These are phyloP conservation scores for Phytophthora uliginosa DNA, from an alignment of 352 stramenopile genomes.

Conservation along the genomic window DNA sequence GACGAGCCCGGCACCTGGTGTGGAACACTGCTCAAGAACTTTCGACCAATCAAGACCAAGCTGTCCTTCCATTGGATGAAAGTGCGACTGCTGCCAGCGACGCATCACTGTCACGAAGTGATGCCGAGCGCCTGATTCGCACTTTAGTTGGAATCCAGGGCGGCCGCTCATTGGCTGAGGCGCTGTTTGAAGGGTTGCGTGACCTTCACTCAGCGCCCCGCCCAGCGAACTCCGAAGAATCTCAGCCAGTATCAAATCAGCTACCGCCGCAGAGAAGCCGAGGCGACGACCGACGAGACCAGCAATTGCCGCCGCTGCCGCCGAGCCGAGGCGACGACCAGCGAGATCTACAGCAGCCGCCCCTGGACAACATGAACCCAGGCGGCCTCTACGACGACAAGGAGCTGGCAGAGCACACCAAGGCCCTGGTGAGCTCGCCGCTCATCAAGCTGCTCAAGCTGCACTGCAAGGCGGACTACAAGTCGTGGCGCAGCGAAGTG, in stretches of 20 bases:
- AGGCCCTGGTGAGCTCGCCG: background rate
- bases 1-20: background rate
- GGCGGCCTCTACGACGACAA: conserved; percentile 3
- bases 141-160: background rate
- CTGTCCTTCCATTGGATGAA: background rate
- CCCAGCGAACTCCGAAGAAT: background rate
- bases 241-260: background rate
- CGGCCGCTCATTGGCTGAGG: background rate
- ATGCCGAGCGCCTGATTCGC: background rate
- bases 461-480: background rate
- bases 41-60: background rate
- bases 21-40: background rate
- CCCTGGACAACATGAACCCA: background rate
- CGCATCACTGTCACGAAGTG: background rate
- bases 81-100: background rate
- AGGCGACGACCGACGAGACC: background rate
- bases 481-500: conserved; percentile 6
- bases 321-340: background rate
- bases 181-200: background rate
- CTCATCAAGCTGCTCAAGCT: background rate
- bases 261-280: background rate
- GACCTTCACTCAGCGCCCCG: background rate
- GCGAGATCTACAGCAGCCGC: no score
- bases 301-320: no score
- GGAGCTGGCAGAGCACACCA: background rate